phyloP scores from a whole-genome alignment of 1,139 yeast species.

The Yamadazyma blattariae region DNA sequence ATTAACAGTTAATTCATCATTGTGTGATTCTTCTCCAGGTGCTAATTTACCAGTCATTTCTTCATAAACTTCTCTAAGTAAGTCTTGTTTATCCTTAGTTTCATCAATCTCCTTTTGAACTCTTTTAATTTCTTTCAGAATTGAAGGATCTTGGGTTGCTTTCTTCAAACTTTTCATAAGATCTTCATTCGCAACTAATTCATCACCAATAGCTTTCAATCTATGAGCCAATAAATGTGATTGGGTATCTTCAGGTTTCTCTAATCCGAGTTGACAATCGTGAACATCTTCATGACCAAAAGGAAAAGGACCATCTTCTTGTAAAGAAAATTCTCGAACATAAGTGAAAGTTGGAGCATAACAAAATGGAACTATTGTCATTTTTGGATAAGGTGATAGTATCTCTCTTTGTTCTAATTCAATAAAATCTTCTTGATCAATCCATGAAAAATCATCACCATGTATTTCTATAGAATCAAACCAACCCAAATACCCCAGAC shows the following conservation, averaged over 20 bases:
- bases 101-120: constrained; percentile 7
- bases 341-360: constrained; percentile 76
- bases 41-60: constrained; percentile 10
- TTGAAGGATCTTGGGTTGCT: constrained; percentile 5
- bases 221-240: constrained; percentile 39
- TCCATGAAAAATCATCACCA: constrained; percentile 63
- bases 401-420: constrained; percentile 62
- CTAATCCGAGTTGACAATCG: constrained; percentile 59
- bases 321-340: constrained; percentile 56
- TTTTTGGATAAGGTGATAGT: constrained; percentile 50
- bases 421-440: constrained; percentile 75
- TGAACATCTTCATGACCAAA: constrained; percentile 73
- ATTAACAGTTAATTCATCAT: constrained; percentile 8
- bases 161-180: constrained; percentile 25
- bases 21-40: constrained; percentile 6
- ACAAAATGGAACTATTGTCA: constrained; percentile 62
- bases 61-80: constrained; percentile 13
- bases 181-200: constrained; percentile 34
- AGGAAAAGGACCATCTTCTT: constrained; percentile 52
- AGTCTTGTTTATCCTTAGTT: constrained; percentile 10
- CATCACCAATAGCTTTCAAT: constrained; percentile 41
- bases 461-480: constrained; percentile 30
- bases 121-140: constrained; percentile 8
- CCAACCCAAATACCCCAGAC: constrained; percentile 16
- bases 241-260: constrained; percentile 56